Percentiles rank a stretch among this genome's conserved stretches.
phyloP scores from a whole-genome alignment of 495 filamentous ascomycete genomes.

The Cairneyella variabilis region DNA sequence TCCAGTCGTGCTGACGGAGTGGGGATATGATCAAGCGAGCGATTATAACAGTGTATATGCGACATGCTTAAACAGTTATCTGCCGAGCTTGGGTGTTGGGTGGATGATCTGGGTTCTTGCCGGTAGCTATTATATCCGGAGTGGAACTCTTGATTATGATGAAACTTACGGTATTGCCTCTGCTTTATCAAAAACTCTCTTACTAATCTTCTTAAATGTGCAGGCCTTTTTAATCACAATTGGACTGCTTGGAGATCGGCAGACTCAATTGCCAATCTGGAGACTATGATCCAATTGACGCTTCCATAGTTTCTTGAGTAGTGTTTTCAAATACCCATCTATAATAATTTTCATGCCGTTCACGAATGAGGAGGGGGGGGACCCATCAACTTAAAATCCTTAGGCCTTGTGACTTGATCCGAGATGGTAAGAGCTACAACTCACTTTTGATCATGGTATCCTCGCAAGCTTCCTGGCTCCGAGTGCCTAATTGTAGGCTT shows the following conservation, averaged over 20 bases:
- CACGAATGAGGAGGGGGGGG: no score
- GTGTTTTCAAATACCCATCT: no score
- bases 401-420: no score
- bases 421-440: no score
- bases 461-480: no score
- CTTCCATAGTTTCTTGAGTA: no score
- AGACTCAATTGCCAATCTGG: slow-evolving; percentile 24
- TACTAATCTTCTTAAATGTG: slow-evolving; percentile 17
- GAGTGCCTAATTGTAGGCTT: no score
- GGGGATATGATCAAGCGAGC: slow-evolving; percentile 23
- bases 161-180: slow-evolving; percentile 35
- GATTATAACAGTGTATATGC: slow-evolving; percentile 28
- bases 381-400: no score
- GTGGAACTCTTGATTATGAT: slow-evolving; percentile 38
- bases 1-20: slow-evolving; percentile 40
- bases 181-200: slow-evolving; percentile 25
- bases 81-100: slow-evolving; percentile 13
- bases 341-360: no score
- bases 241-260: slow-evolving; percentile 32
- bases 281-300: slow-evolving; percentile 27
- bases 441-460: no score
- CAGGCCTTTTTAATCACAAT: slow-evolving; percentile 27
- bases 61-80: slow-evolving; percentile 20
- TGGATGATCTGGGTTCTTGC: slow-evolving; percentile 42
- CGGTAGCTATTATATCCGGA: slow-evolving; percentile 44